phyloP scores from a whole-genome alignment of 208 protist genomes.

The Crithidia fasciculata region DNA sequence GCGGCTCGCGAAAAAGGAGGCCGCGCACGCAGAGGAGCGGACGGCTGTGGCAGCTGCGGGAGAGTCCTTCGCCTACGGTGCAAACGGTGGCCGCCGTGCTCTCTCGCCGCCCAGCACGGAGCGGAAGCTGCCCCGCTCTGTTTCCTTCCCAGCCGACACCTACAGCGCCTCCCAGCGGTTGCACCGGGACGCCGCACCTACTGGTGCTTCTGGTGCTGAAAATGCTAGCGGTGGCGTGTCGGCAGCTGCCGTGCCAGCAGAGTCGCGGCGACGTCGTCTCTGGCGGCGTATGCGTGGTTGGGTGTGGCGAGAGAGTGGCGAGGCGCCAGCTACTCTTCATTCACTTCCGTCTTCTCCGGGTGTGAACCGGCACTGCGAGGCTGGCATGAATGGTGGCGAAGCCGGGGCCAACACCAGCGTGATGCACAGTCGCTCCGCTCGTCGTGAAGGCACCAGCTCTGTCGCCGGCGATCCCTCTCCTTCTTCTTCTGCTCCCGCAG shows the following conservation, averaged over 20 bases:
- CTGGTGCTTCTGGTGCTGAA: too few relatives aligned
- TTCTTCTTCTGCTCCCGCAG: neutral
- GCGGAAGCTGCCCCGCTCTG: neutral
- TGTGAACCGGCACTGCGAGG: neutral
- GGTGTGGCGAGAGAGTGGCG: constrained; percentile 1
- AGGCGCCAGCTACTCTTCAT: neutral
- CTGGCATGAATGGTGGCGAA: neutral
- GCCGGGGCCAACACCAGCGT: neutral
- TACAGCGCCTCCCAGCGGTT: neutral
- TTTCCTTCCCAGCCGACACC: constrained; percentile 8
- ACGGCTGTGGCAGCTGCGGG: neutral
- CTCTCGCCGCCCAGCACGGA: neutral
- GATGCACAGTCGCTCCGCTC: neutral
- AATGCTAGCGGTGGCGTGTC: neutral
- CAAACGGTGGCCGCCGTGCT: neutral
- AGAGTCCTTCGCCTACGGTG: neutral
- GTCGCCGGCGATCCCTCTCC: neutral
- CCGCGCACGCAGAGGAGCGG: neutral
- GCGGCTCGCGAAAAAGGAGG: neutral
- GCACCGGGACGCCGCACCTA: too few relatives aligned
- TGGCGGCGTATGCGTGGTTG: constrained; percentile 8
- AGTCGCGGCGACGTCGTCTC: neutral
- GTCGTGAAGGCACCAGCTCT: neutral
- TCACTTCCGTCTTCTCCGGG: neutral
- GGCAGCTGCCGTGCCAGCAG: neutral